Evolutionary conservation across 2,329 filamentous ascomycete genomes (phyloP), one percentile per base, ranked within the genome.

Genomic region (Aspergillus sclerotialis): DNA sequence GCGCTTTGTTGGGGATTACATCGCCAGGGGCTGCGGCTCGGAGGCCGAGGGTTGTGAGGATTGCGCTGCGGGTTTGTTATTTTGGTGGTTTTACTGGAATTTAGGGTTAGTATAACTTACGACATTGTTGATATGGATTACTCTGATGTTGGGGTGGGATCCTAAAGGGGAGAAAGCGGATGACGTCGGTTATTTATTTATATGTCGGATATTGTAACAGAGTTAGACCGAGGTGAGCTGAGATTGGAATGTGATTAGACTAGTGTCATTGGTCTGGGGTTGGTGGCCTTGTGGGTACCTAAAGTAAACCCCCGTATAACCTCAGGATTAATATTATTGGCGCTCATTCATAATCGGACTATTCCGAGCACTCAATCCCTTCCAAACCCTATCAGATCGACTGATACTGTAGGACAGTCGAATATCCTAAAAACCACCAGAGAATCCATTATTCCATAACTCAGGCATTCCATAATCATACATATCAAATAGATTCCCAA

Each of bases 401-500:
- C n/a, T n/a, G n/a, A n/a, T n/a, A n/a, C n/a, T n/a, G n/a, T n/a
- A n/a, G n/a, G n/a, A n/a, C n/a, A n/a, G n/a, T n/a, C n/a, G n/a
- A n/a, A n/a, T n/a, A n/a, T n/a, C n/a, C n/a, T n/a, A n/a, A n/a
- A n/a, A n/a, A n/a, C 36, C 36, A 8, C 36, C 21, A 9, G 56
- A 45, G 12, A 57, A 43, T 5, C 49, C 43, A 2, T 42, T 41
- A 33, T 56, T 48, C 54, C 54, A 58, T 6, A 52, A 16, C 14
- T 49, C 53, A 4, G 44, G 45, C 7, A 45, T 42, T 5, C 43
- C 45, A 11, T 48, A 43, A 30, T 59, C 52, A 1, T 46, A 33
- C 4, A 44, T 38, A 24, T 58, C 55, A 28, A 58, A 51, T 36
- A 56, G 48, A n/a, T 43, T 53, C 3, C 48, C 52, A 28, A 58